These are phyloP conservation scores for Capsicum baccatum DNA, from an alignment of 257 asterid genomes.

Conservation along the genomic window DNA sequence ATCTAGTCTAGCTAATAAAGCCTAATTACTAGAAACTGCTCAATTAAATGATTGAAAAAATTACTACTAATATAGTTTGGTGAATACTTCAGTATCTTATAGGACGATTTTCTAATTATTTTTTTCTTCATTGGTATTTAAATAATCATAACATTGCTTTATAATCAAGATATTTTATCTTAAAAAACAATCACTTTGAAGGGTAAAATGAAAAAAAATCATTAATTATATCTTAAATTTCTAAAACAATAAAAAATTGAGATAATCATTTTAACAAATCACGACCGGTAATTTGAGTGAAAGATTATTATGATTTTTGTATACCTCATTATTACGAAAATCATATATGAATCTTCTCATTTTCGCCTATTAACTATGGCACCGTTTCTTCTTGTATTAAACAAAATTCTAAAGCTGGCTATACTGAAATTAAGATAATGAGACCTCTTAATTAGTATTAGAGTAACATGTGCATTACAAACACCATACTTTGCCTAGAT, in stretches of 20 bases:
- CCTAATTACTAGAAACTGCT: not conserved
- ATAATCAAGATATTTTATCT: too few species aligned
- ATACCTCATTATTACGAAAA: not conserved
- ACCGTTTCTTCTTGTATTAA: not conserved
- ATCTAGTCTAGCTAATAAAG: not conserved
- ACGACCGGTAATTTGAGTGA: too few species aligned
- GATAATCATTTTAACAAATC: too few species aligned
- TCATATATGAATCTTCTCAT: too few species aligned
- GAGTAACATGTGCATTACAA: conserved; percentile 13
- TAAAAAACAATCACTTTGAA: too few species aligned
- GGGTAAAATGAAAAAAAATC: too few species aligned
- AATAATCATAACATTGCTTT: not conserved
- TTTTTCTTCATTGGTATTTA: not conserved
- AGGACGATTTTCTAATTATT: not conserved
- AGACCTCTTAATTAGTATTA: not conserved
- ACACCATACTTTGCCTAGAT: not conserved
- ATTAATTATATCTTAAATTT: too few species aligned
- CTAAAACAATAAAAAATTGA: too few species aligned
- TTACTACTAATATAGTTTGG: not conserved
- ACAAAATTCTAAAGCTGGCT: not conserved
- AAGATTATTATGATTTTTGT: not conserved
- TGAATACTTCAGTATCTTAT: not conserved
- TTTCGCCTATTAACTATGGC: not conserved
- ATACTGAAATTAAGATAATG: not conserved
- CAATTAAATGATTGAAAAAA: not conserved